Evolutionary conservation across 192 early-diverging fungal genomes (phyloP).

Genomic region (Phlyctochytrium arcticum): DNA sequence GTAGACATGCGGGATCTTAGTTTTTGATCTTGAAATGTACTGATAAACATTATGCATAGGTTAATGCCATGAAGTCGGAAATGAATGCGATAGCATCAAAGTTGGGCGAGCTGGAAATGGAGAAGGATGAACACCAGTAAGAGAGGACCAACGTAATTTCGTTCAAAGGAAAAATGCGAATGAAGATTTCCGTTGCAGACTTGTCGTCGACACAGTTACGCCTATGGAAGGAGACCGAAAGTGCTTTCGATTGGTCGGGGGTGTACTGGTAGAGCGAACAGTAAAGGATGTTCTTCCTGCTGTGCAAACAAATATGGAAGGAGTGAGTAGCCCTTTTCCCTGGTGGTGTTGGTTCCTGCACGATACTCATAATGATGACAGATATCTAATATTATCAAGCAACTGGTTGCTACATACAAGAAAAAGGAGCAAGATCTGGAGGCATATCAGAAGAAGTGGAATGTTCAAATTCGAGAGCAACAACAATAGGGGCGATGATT

Average conservation of each 20-base stretch:
- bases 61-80: slow-evolving; percentile 75
- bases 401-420: slow-evolving; percentile 75
- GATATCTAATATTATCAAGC: slow-evolving; percentile 74
- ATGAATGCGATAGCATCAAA: slow-evolving; percentile 82
- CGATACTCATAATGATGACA: slow-evolving; percentile 18
- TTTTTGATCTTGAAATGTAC: not conserved
- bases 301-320: slow-evolving; percentile 78
- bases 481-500: not conserved
- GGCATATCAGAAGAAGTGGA: slow-evolving; percentile 86
- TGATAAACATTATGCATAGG: slow-evolving; percentile 9
- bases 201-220: slow-evolving; percentile 90
- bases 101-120: slow-evolving; percentile 89
- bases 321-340: slow-evolving; percentile 42
- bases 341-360: not conserved
- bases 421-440: slow-evolving; percentile 84
- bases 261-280: slow-evolving; percentile 89
- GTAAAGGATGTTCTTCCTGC: slow-evolving; percentile 89
- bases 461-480: slow-evolving; percentile 60
- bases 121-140: slow-evolving; percentile 91
- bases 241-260: slow-evolving; percentile 90
- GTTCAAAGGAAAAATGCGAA: not conserved
- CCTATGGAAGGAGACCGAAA: slow-evolving; percentile 78
- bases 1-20: not conserved
- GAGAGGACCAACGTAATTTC: not conserved
- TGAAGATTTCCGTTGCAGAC: slow-evolving; percentile 40